Evolutionary conservation across 768 basidiomycete species (phyloP).

Genomic region (Lentinula boryana): DNA sequence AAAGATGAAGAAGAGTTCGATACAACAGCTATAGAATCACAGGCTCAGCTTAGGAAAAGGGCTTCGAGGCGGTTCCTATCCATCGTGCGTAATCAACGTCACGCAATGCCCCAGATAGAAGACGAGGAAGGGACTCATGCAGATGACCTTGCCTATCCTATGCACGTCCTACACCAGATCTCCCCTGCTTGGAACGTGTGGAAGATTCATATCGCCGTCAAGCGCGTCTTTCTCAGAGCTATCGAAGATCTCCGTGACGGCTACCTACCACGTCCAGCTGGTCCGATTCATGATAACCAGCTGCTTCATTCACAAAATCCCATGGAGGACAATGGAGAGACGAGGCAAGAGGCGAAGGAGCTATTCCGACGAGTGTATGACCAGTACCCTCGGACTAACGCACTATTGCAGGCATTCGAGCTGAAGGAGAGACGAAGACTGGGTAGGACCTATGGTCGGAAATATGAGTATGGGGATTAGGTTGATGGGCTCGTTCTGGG

Average conservation of each 20-base stretch:
- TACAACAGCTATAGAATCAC: not conserved
- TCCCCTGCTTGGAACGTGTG: slow-evolving; percentile 61
- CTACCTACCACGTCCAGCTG: slow-evolving; percentile 36
- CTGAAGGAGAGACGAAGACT: not conserved
- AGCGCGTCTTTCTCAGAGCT: slow-evolving; percentile 41
- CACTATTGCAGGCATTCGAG: slow-evolving; percentile 15
- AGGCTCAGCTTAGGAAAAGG: slow-evolving; percentile 2
- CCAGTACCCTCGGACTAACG: slow-evolving; percentile 44
- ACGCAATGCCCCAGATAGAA: slow-evolving; percentile 5
- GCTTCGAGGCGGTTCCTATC: not conserved
- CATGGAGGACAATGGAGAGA: slow-evolving; percentile 17
- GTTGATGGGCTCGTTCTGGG: not conserved
- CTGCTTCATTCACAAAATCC: slow-evolving; percentile 16
- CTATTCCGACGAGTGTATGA: slow-evolving; percentile 41
- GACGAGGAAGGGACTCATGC: slow-evolving; percentile 10
- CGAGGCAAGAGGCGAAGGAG: slow-evolving; percentile 25
- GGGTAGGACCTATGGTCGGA: not conserved
- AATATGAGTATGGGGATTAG: not conserved
- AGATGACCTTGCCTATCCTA: slow-evolving; percentile 50
- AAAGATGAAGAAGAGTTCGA: not conserved
- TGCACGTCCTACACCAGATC: slow-evolving; percentile 57
- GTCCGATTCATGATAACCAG: slow-evolving; percentile 15
- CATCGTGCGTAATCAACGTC: slow-evolving; percentile 11
- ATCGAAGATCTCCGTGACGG: slow-evolving; percentile 47
- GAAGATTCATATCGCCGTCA: slow-evolving; percentile 51